Evolutionary conservation across 148 eudicot genomes (phyloP), one percentile per base, ranked within the genome.

Genomic region (Drosera capensis): DNA sequence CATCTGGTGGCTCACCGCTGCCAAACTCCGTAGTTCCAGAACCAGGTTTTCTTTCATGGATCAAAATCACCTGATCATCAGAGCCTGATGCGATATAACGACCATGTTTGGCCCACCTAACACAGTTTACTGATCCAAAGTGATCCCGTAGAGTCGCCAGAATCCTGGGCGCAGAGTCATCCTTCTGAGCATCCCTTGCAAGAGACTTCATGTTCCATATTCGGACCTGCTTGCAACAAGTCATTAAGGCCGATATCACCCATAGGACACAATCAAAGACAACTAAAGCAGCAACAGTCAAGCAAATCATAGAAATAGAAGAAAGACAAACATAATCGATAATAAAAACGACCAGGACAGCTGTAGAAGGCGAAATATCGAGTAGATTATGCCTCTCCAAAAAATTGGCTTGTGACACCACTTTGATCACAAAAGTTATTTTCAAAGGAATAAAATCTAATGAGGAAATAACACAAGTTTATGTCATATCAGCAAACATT

Each of bases 1-100:
- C 67, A 70, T 84, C 99, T 14, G 99, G 99, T 30, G 93, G 95
- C 58, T 90, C 99, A 47, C 95, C 95, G 14, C 99, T 90, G 25
- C 99, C 99, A 66, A 90, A 90, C 44, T 90, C 99, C 4, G 93
- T 84, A 18, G 95, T 90, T 45, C 99, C 99, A 12, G 95, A 80
- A 58, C 99, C 99, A 30, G 99, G 95, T 61, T 75, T 84, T 60
- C 85, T 73, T 76, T 88, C 97, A 54, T 90, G 95, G 57, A 90
- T 55, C 41, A 68, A 68, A 52, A 90, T 90, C 40, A 71, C 99
- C 67, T 90, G 87, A 46, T 90, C 99, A 63, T 90, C 95, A 45
- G 95, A 90, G 45, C 99, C 99, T 19, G 99, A 90, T 46, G 99
- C 99, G 63, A 90, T 50, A 47, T 68, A 66, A 2, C 88, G 67